Percentiles rank a stretch among this genome's conserved stretches.
Evolutionary conservation across 2,329 filamentous ascomycete genomes (phyloP).

Genomic region (Didymella pinodella): DNA sequence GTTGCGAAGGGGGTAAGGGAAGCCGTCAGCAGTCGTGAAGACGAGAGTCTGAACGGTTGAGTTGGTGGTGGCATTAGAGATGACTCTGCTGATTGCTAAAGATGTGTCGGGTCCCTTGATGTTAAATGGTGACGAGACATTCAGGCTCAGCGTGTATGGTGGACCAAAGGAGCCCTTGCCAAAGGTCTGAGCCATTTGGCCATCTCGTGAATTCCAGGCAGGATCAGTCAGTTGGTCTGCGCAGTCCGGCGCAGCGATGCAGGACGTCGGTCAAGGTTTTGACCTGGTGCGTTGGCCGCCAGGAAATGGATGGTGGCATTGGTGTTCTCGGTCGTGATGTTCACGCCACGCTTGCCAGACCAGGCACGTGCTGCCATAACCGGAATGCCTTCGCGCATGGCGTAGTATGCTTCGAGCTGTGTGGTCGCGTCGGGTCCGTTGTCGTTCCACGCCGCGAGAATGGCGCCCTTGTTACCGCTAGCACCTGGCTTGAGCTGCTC

Average conservation of each 20-base stretch:
- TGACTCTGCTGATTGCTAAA: conserved; percentile 47
- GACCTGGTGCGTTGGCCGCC: conserved; percentile 51
- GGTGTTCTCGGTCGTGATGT: conserved; percentile 39
- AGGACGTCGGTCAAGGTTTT: conserved; percentile 55
- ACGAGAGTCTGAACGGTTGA: conserved; percentile 39
- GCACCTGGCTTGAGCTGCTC: conserved; percentile 48
- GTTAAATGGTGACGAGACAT: conserved; percentile 54
- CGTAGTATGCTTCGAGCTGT: conserved; percentile 59
- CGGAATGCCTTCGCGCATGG: conserved; percentile 56
- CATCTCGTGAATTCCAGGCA: conserved; percentile 43
- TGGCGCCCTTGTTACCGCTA: conserved; percentile 44
- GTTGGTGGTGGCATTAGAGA: conserved; percentile 28
- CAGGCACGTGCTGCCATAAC: conserved; percentile 55
- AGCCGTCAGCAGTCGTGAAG: conserved; percentile 52
- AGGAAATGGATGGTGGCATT: conserved; percentile 48
- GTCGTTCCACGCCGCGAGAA: conserved; percentile 59
- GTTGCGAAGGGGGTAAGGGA: conserved; percentile 59
- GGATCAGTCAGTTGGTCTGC: conserved; percentile 29
- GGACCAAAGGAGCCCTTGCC: conserved; percentile 56
- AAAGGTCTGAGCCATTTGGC: conserved; percentile 28
- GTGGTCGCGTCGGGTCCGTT: conserved; percentile 59
- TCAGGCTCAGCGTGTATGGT: conserved; percentile 55
- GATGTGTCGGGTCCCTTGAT: conserved; percentile 56
- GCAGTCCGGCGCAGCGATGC: conserved; percentile 9
- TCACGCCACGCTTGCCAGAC: conserved; percentile 51